phyloP scores from a whole-genome alignment of 164 flowering plant genomes.

The Sextonia rubra region DNA sequence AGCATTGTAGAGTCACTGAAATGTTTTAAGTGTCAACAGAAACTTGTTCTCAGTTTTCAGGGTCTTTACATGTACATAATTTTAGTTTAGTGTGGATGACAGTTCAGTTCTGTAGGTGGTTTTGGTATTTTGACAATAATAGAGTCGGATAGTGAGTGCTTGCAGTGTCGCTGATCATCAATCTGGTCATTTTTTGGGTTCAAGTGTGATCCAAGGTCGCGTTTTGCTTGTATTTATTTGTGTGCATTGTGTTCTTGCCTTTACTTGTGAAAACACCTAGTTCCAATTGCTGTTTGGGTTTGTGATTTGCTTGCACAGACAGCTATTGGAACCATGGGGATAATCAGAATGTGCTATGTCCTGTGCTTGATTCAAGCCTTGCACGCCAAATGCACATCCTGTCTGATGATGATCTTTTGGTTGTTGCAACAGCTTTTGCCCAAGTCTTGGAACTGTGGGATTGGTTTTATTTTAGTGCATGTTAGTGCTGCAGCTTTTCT shows the following conservation, averaged over 20 bases:
- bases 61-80: slow-evolving; percentile 5
- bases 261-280: background rate
- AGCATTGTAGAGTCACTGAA: background rate
- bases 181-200: background rate
- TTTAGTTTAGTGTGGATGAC: background rate
- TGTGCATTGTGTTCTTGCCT: background rate
- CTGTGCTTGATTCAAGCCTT: no score
- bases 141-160: background rate
- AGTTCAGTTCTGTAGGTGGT: background rate
- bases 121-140: background rate
- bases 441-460: no score
- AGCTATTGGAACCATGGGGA: background rate
- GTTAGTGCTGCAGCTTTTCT: no score
- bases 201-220: background rate
- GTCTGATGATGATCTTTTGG: no score
- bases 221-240: background rate
- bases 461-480: no score
- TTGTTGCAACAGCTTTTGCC: no score
- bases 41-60: background rate
- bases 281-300: background rate
- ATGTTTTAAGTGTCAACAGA: background rate
- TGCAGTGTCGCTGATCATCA: background rate
- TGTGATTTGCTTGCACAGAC: background rate
- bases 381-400: no score
- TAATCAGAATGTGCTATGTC: no score